Evolutionary conservation across 495 filamentous ascomycete species (phyloP), one percentile per base, ranked within the genome.

Genomic region (Penicillium steckii): DNA sequence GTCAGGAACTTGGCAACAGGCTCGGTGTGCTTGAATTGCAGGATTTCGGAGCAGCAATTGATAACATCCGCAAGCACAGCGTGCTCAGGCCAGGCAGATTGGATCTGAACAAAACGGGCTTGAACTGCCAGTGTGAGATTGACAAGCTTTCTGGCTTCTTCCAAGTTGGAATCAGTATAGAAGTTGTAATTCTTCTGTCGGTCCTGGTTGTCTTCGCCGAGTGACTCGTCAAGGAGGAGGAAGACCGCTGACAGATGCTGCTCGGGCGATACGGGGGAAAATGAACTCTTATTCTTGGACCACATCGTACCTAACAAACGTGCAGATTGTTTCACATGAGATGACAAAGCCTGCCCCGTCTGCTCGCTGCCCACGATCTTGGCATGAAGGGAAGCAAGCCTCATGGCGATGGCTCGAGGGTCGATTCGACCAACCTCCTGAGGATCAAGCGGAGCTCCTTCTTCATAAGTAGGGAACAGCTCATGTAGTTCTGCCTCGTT

Each of bases 1-100:
- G 85, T 86, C 57, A 97, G 79, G 53, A 91, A 83, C 60, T 85
- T 91, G 4, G 90, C 90, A 7, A 99, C 75, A 1, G 95, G 91
- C 46, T 96, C 90, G n/a, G 82, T 78, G 60, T 96, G 85, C 26
- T 80, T 75, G 66, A 95, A 82, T 35, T 82, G 77, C 8, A 95
- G 71, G 1, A 95, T 69, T 55, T 90, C 84, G 32, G 87, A 80
- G 56, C 89, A 95, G 29, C 80, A 83, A 18, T 67, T 65, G 6
- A 95, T 73, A 10, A 95, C 88, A 62, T 97, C 91, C 22, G 78
- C 74, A 10, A 95, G 75, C 1, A 85, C 86, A 12, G 83, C 83
- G 66, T 90, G 85, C 51, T 90, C 87, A 0, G 87, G 87, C 85
- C 85, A 90, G 12, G 75, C 60, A 17, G 72, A 71, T 63, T 86